Evolutionary conservation across 1,284 basidiomycete genomes (phyloP), one percentile per base, ranked within the genome.

Genomic region (Cystodermella granulosa): DNA sequence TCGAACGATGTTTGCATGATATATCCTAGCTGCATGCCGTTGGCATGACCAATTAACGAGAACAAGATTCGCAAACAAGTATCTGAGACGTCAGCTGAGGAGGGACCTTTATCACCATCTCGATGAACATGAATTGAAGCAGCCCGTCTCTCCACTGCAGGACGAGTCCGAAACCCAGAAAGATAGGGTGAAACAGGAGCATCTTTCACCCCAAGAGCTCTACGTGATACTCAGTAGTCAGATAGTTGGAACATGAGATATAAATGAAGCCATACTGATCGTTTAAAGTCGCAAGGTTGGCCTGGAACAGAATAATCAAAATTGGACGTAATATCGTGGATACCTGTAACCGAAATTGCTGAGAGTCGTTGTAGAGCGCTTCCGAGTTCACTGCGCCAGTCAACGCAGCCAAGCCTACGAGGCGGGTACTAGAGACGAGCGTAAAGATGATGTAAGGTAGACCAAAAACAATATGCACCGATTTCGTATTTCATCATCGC

Each of bases 71-170:
- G 78, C 36, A 95, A 72, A 2, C 86, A 79, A 2, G 86, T 83
- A 22, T 80, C 81, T 1, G 84, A 76, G 34, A 96, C 87, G 55
- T 94, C 91, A 2, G 70, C 67, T 31, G 70, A 71, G 1, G 82
- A 79, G 23, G 93, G 92, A 0, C 91, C 92, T 50, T 84, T 83
- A 59, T 96, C 90, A 13, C 91, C 91, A 45, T 91, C 85, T 21
- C 91, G 68, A 58, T 96, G 91, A 8, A 86, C 70, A 59, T 91
- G 88, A 28, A 97, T 86, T 1, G 91, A 92, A 4, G 87, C 83
- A 1, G 92, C 89, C 35, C 87, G 81, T 44, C 93, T 75, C 58
- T 92, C 84, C 22, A 83, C 72, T 5, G 82, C 69, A 15, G 91
- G 87, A 46, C 83, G 74, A 18, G 79, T 82, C 16, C 87, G 78